Conservation (phyloP, 2,329 filamentous ascomycete genomes). For the Penicillium sp. region DNA sequence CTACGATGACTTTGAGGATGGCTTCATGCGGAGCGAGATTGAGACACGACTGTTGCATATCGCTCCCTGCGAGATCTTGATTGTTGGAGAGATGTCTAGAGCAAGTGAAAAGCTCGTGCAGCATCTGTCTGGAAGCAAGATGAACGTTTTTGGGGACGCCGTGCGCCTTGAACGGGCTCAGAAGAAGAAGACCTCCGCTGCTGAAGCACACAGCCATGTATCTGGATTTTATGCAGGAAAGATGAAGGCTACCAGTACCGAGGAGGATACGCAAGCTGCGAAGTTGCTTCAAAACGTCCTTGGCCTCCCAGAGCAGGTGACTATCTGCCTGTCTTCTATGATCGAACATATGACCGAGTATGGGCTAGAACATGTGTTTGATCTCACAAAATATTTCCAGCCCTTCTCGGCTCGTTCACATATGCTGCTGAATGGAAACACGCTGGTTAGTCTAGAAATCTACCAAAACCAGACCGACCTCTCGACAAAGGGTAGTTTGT, state of each 20-base stretch:
- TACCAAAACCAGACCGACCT: slow-evolving; percentile 94
- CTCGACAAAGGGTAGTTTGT: slow-evolving; percentile 78
- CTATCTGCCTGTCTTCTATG: slow-evolving; percentile 92
- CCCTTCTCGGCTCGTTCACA: slow-evolving; percentile 91
- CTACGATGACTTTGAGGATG: slow-evolving; percentile 93
- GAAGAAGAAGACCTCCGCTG: slow-evolving; percentile 75
- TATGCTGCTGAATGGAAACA: slow-evolving; percentile 95
- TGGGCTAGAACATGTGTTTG: slow-evolving; percentile 90
- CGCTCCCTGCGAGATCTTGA: slow-evolving; percentile 89
- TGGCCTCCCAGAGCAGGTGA: slow-evolving; percentile 78
- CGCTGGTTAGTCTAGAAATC: slow-evolving; percentile 87
- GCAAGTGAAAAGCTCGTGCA: slow-evolving; percentile 89
- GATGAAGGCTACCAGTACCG: slow-evolving; percentile 60
- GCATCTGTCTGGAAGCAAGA: slow-evolving; percentile 83
- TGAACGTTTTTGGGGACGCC: slow-evolving; percentile 87
- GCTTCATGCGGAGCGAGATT: slow-evolving; percentile 94
- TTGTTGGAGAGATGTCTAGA: slow-evolving; percentile 85
- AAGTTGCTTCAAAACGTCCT: slow-evolving; percentile 81
- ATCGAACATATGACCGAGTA: slow-evolving; percentile 91
- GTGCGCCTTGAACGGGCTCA: slow-evolving; percentile 78
- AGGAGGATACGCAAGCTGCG: slow-evolving; percentile 56
- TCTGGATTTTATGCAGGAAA: slow-evolving; percentile 90
- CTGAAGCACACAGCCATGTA: slow-evolving; percentile 83
- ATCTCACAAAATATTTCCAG: slow-evolving; percentile 94
- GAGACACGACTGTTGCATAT: slow-evolving; percentile 95